Percentiles rank a stretch among this genome's conserved stretches.
Conservation (phyloP, 2,329 filamentous ascomycete genomes). For the Erysiphe neolycopersici region DNA sequence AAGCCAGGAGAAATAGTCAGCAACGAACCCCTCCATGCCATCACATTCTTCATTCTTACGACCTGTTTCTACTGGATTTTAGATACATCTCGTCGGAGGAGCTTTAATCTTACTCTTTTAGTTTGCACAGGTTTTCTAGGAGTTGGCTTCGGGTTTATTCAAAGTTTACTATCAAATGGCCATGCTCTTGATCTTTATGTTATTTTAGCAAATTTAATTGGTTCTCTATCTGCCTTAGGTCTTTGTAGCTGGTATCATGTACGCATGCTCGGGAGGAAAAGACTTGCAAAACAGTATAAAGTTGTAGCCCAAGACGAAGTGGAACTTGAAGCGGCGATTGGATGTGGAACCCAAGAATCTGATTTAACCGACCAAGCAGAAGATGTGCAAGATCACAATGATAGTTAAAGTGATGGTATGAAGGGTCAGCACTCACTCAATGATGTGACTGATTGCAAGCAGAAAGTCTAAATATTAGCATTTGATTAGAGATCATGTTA, state of each 20-base stretch:
- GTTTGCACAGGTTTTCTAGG: conserved; percentile 49
- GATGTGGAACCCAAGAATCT: conserved; percentile 1
- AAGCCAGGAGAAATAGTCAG: conserved; percentile 33
- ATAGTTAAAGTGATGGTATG: no score
- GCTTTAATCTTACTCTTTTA: conserved; percentile 56
- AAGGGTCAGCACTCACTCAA: neutral
- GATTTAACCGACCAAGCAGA: neutral
- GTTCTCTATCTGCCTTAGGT: conserved; percentile 42
- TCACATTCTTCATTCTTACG: conserved; percentile 79
- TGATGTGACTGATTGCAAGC: neutral
- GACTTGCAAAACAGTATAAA: conserved; percentile 45
- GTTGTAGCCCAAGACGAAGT: conserved; percentile 34
- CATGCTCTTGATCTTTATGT: conserved; percentile 54
- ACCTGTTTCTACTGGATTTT: conserved; percentile 88
- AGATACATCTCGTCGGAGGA: conserved; percentile 67
- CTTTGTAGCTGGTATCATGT: conserved; percentile 82
- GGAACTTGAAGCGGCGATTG: conserved; percentile 50
- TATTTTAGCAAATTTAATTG: conserved; percentile 65
- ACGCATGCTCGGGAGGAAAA: conserved; percentile 74
- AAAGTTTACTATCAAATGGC: conserved; percentile 47
- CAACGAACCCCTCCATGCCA: conserved; percentile 69
- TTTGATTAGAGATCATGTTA: no score
- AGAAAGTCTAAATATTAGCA: no score
- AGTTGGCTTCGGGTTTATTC: conserved; percentile 49
- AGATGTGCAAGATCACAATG: no score